phyloP scores from a whole-genome alignment of 345 rosid genomes.

The Rhizophora apiculata region DNA sequence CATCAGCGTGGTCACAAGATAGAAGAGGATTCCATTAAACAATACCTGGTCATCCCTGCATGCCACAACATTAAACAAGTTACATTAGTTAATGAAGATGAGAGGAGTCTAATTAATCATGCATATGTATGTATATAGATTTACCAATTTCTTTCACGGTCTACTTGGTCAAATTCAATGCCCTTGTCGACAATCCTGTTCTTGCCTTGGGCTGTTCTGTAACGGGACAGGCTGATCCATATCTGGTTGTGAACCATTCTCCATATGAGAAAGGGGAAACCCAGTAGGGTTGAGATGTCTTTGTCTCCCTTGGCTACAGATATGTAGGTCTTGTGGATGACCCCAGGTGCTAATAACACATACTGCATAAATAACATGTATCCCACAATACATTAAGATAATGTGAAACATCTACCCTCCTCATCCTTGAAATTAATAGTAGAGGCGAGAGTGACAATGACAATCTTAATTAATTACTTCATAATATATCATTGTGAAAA shows the following conservation, averaged over 20 bases:
- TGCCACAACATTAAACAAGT: background rate
- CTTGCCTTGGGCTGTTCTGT: slow-evolving; percentile 54
- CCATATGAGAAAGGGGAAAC: slow-evolving; percentile 44
- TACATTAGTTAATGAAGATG: background rate
- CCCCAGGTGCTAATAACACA: slow-evolving; percentile 47
- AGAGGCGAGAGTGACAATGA: no score
- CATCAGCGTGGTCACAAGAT: slow-evolving; percentile 13
- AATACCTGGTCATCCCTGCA: slow-evolving; percentile 78
- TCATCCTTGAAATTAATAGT: no score
- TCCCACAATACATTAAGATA: background rate
- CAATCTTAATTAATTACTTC: no score
- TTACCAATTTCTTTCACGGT: slow-evolving; percentile 58
- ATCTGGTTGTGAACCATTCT: slow-evolving; percentile 63
- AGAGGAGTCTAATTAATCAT: background rate
- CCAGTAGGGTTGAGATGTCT: slow-evolving; percentile 31
- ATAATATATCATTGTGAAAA: no score
- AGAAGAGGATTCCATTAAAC: slow-evolving; percentile 49
- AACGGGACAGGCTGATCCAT: slow-evolving; percentile 65
- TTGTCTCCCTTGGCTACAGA: slow-evolving; percentile 24
- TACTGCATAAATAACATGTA: slow-evolving; percentile 28
- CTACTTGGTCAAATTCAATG: slow-evolving; percentile 79
- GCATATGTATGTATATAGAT: background rate
- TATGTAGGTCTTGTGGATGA: slow-evolving; percentile 27
- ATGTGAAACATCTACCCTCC: background rate
- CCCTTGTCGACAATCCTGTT: slow-evolving; percentile 57